phyloP scores from a whole-genome alignment of 176 grass and related monocot species.

The Carex littledalei region DNA sequence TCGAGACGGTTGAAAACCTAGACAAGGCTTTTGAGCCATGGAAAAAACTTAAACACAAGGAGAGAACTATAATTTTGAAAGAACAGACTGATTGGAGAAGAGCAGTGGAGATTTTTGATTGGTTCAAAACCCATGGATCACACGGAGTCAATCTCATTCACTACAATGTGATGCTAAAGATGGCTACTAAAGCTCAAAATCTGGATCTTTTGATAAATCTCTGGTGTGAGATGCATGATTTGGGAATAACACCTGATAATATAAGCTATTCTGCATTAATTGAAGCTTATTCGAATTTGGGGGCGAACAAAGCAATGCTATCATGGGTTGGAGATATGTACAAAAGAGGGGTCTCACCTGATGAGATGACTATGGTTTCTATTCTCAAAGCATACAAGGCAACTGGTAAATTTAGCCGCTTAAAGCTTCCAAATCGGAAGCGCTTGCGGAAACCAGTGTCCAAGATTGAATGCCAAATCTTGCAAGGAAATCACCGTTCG shows the following conservation, averaged over 20 bases:
- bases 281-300: slow-evolving; percentile 56
- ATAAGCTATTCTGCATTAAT: slow-evolving; percentile 66
- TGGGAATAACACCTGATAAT: slow-evolving; percentile 40
- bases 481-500: background rate
- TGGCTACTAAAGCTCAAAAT: slow-evolving; percentile 38
- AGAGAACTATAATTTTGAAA: slow-evolving; percentile 80
- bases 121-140: slow-evolving; percentile 36
- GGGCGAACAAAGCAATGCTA: slow-evolving; percentile 26
- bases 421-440: slow-evolving; percentile 10
- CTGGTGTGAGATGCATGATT: slow-evolving; percentile 63
- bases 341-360: slow-evolving; percentile 62
- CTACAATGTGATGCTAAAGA: slow-evolving; percentile 65
- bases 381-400: slow-evolving; percentile 70
- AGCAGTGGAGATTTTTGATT: slow-evolving; percentile 59
- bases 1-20: slow-evolving; percentile 37
- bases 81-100: slow-evolving; percentile 80
- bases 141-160: slow-evolving; percentile 77
- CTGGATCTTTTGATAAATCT: slow-evolving; percentile 54
- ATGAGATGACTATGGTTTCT: slow-evolving; percentile 65
- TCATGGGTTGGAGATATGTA: slow-evolving; percentile 73
- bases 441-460: background rate
- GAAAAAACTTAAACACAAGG: slow-evolving; percentile 50
- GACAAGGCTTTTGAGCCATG: slow-evolving; percentile 66
- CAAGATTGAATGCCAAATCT: background rate
- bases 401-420: slow-evolving; percentile 39